A percentile compares a stretch with the other conserved stretches of the same genome.
These are phyloP conservation scores for Phytophthora brassicae DNA, from an alignment of 352 stramenopile genomes.

Conservation along the genomic window DNA sequence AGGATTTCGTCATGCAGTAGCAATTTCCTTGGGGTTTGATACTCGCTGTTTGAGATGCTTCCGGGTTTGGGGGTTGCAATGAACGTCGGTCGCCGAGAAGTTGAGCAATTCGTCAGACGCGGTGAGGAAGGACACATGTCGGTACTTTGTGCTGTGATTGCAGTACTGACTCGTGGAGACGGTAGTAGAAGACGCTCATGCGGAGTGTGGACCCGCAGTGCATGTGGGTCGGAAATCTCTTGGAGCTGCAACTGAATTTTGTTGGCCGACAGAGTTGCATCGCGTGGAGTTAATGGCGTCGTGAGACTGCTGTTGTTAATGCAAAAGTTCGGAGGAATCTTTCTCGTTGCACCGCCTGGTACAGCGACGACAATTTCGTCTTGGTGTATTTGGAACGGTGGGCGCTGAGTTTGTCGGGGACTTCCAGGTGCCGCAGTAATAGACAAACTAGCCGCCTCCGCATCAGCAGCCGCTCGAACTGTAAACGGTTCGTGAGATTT, in stretches of 20 bases:
- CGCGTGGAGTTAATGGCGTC: slow-evolving; percentile 22
- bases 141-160: slow-evolving; percentile 8
- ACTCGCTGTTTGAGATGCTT: slow-evolving; percentile 15
- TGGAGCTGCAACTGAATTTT: slow-evolving; percentile 26
- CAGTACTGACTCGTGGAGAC: slow-evolving; percentile 19
- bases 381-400: slow-evolving; percentile 15
- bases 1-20: slow-evolving; percentile 14
- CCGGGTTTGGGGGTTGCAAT: neutral
- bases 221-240: neutral
- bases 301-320: slow-evolving; percentile 33
- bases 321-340: slow-evolving; percentile 17
- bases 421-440: slow-evolving; percentile 7
- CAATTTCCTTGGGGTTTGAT: slow-evolving; percentile 4
- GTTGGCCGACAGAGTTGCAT: slow-evolving; percentile 8
- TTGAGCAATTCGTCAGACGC: slow-evolving; percentile 12
- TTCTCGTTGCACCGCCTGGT: slow-evolving; percentile 10
- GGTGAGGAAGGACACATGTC: slow-evolving; percentile 20
- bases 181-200: slow-evolving; percentile 12
- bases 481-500: slow-evolving; percentile 21
- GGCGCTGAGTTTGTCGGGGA: slow-evolving; percentile 13
- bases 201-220: slow-evolving; percentile 15
- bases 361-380: slow-evolving; percentile 10
- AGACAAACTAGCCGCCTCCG: slow-evolving; percentile 27
- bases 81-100: slow-evolving; percentile 18
- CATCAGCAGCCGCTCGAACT: slow-evolving; percentile 28